These are phyloP conservation scores for Aspergillus candidus DNA, from an alignment of 2,329 filamentous ascomycete species.

Conservation along the genomic window DNA sequence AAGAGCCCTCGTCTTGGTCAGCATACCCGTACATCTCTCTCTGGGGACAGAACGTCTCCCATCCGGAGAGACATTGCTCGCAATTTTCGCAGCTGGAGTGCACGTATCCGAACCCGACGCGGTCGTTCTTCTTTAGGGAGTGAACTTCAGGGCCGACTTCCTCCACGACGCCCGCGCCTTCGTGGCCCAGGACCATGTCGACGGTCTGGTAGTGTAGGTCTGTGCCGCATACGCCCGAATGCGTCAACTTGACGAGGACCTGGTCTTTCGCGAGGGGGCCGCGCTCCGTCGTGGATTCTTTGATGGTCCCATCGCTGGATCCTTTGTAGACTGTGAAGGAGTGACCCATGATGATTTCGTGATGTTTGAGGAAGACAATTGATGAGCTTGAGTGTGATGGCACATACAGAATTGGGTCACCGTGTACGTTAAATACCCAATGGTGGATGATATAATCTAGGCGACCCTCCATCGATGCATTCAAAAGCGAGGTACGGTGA, in stretches of 20 bases:
- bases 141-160: conserved; percentile 26
- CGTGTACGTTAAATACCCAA: no score
- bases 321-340: conserved; percentile 61
- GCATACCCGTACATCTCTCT: conserved; percentile 31
- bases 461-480: no score
- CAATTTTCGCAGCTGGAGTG: conserved; percentile 35
- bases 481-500: no score
- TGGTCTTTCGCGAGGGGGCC: conserved; percentile 31
- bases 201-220: conserved; percentile 36
- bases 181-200: conserved; percentile 36
- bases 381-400: no score
- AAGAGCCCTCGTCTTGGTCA: conserved; percentile 34
- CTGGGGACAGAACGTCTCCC: conserved; percentile 28
- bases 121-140: conserved; percentile 35
- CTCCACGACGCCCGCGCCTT: conserved; percentile 33
- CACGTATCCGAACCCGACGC: conserved; percentile 39
- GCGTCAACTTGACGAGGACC: conserved; percentile 58
- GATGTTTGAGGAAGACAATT: background rate
- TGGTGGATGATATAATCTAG: no score
- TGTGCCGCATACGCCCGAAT: conserved; percentile 63
- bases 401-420: no score
- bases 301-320: conserved; percentile 51
- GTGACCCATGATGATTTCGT: conserved; percentile 16
- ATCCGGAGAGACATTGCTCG: conserved; percentile 28
- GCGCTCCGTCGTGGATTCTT: conserved; percentile 45